A percentile compares a stretch with the other conserved stretches of the same genome.
Evolutionary conservation across 805 yeast genomes (phyloP).

Genomic region (Yarrowia divulgata): DNA sequence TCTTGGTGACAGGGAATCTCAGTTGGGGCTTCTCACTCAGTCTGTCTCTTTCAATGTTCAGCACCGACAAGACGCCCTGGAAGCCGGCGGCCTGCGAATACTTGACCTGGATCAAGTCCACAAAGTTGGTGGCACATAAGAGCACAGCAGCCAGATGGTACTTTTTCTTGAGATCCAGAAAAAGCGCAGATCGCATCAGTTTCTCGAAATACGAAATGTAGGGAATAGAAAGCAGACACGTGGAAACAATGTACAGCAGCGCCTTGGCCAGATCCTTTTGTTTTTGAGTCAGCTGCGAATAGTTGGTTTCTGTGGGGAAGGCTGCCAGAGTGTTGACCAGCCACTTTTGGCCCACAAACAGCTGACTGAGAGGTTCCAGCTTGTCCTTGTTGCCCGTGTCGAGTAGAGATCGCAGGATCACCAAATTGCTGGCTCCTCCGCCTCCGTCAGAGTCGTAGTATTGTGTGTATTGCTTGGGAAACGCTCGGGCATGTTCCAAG

Average conservation of each 20-base stretch:
- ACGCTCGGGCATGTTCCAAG: slow-evolving; percentile 9
- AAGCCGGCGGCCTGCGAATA: background rate
- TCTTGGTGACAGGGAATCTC: slow-evolving; percentile 4
- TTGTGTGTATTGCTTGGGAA: slow-evolving; percentile 4
- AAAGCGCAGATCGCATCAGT: slow-evolving; percentile 25
- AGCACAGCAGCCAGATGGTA: slow-evolving; percentile 30
- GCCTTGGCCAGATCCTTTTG: slow-evolving; percentile 22
- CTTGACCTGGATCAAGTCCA: slow-evolving; percentile 24
- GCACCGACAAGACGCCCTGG: slow-evolving; percentile 10
- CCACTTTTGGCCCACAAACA: slow-evolving; percentile 34
- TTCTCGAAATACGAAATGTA: slow-evolving; percentile 24
- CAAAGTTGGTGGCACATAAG: slow-evolving; percentile 18
- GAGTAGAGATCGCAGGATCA: background rate
- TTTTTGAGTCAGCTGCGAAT: slow-evolving; percentile 3
- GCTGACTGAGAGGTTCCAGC: slow-evolving; percentile 33
- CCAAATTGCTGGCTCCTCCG: background rate
- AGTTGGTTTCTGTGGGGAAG: slow-evolving; percentile 18
- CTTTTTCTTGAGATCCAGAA: slow-evolving; percentile 34
- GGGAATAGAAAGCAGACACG: slow-evolving; percentile 29
- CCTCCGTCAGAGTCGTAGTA: slow-evolving; percentile 1
- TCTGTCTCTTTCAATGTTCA: slow-evolving; percentile 22
- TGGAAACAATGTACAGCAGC: slow-evolving; percentile 15
- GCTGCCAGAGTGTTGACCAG: slow-evolving; percentile 26
- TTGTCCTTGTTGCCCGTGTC: slow-evolving; percentile 21
- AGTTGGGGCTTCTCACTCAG: slow-evolving; percentile 26